Conservation (phyloP, 441 rosid genomes). For the Viola pubescens region DNA sequence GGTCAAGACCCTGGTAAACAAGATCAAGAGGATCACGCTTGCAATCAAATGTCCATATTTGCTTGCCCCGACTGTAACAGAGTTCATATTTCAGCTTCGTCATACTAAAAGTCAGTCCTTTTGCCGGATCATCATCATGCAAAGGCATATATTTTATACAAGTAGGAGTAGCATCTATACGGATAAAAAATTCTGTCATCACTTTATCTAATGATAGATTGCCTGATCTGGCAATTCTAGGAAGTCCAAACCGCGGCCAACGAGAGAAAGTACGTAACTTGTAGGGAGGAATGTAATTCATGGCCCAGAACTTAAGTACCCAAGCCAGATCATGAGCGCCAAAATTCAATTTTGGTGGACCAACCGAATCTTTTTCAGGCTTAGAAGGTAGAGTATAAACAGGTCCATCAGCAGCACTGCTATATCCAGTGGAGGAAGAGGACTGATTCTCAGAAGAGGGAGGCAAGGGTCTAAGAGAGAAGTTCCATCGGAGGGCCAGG, state of each 20-base stretch:
- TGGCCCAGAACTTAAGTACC: conserved; percentile 68
- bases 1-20: conserved; percentile 93
- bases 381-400: conserved; percentile 33
- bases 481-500: conserved; percentile 81
- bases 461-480: conserved; percentile 62
- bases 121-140: conserved; percentile 92
- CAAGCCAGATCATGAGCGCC: conserved; percentile 99
- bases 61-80: conserved; percentile 80
- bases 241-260: conserved; percentile 93
- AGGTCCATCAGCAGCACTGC: conserved; percentile 26
- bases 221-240: conserved; percentile 77
- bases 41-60: conserved; percentile 85
- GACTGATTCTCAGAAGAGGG: conserved; percentile 28
- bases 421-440: conserved; percentile 36
- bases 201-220: conserved; percentile 86
- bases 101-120: conserved; percentile 77
- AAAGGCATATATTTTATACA: conserved; percentile 68
- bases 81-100: conserved; percentile 79
- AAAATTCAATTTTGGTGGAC: conserved; percentile 59
- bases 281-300: conserved; percentile 93
- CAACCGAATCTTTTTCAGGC: conserved; percentile 36
- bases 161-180: conserved; percentile 74
- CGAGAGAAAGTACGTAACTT: conserved; percentile 87
- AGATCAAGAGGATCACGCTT: conserved; percentile 88
- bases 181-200: conserved; percentile 95